These are phyloP conservation scores for Aspergillaceae sp. DNA, from an alignment of 2,329 filamentous ascomycete genomes.

Conservation along the genomic window DNA sequence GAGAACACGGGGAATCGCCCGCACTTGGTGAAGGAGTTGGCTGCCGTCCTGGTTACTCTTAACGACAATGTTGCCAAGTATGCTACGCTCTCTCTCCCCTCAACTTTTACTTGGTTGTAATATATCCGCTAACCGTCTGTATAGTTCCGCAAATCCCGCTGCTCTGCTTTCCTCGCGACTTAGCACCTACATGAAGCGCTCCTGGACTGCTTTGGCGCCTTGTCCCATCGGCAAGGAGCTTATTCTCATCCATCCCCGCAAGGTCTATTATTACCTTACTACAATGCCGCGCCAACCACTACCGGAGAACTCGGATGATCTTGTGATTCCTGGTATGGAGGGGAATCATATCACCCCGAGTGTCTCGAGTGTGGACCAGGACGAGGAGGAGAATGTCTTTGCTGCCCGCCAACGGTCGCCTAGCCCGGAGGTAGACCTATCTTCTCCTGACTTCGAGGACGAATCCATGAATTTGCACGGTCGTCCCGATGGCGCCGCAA, in stretches of 20 bases:
- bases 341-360: slow-evolving; percentile 71
- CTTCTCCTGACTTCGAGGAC: slow-evolving; percentile 76
- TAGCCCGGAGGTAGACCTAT: slow-evolving; percentile 88
- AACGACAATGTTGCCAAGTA: slow-evolving; percentile 88
- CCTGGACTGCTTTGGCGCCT: slow-evolving; percentile 67
- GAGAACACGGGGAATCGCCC: slow-evolving; percentile 86
- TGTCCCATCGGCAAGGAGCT: slow-evolving; percentile 91
- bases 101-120: slow-evolving; percentile 4
- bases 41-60: slow-evolving; percentile 64
- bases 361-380: slow-evolving; percentile 66
- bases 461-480: slow-evolving; percentile 46
- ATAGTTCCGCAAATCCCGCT: slow-evolving; percentile 86
- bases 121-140: slow-evolving; percentile 7
- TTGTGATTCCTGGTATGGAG: slow-evolving; percentile 40
- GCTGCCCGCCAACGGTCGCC: slow-evolving; percentile 53
- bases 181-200: slow-evolving; percentile 78
- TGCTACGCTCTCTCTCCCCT: slow-evolving; percentile 32
- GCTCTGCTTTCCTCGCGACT: slow-evolving; percentile 92
- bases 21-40: slow-evolving; percentile 89
- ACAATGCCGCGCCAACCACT: slow-evolving; percentile 78
- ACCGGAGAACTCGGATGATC: slow-evolving; percentile 54
- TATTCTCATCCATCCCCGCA: slow-evolving; percentile 82
- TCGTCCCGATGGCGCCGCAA: slow-evolving; percentile 52
- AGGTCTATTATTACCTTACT: slow-evolving; percentile 93
- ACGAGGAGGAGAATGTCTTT: slow-evolving; percentile 59